These are phyloP conservation scores for Zygosaccharomyces sapae DNA, from an alignment of 1,139 yeast species.

Conservation along the genomic window DNA sequence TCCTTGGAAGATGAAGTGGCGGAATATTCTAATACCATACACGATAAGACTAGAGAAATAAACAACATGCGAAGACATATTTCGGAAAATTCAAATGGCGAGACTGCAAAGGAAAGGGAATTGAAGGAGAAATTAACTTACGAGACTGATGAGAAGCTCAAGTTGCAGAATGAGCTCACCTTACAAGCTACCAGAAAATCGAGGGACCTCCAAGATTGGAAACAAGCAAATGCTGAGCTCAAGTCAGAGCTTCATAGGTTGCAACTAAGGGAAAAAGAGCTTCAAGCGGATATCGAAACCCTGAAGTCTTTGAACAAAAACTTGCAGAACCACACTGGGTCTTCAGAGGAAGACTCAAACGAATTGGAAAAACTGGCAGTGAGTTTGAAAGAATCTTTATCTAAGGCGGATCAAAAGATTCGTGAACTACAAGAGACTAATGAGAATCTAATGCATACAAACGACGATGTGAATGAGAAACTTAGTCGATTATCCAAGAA, in stretches of 20 bases:
- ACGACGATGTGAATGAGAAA: slow-evolving; percentile 64
- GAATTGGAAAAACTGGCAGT: slow-evolving; percentile 36
- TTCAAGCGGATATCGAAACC: slow-evolving; percentile 35
- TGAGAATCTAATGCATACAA: slow-evolving; percentile 53
- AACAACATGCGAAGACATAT: slow-evolving; percentile 65
- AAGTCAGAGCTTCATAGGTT: slow-evolving; percentile 30
- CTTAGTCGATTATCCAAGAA: slow-evolving; percentile 63
- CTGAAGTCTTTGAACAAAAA: slow-evolving; percentile 25
- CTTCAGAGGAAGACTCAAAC: slow-evolving; percentile 27
- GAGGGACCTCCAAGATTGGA: slow-evolving; percentile 35
- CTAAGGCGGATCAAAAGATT: slow-evolving; percentile 46
- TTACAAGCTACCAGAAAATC: slow-evolving; percentile 45
- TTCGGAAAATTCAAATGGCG: slow-evolving; percentile 61
- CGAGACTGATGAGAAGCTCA: slow-evolving; percentile 55
- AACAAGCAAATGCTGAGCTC: slow-evolving; percentile 32
- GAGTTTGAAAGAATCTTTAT: slow-evolving; percentile 52
- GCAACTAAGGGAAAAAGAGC: slow-evolving; percentile 37
- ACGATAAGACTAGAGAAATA: slow-evolving; percentile 77
- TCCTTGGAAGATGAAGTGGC: slow-evolving; percentile 73
- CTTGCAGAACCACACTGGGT: slow-evolving; percentile 27
- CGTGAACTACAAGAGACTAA: slow-evolving; percentile 58
- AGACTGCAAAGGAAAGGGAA: slow-evolving; percentile 47
- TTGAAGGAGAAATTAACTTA: slow-evolving; percentile 42
- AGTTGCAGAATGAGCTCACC: slow-evolving; percentile 53
- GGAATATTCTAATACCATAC: slow-evolving; percentile 67